phyloP scores from a whole-genome alignment of 805 yeast species.

The Lipomyces kockii region DNA sequence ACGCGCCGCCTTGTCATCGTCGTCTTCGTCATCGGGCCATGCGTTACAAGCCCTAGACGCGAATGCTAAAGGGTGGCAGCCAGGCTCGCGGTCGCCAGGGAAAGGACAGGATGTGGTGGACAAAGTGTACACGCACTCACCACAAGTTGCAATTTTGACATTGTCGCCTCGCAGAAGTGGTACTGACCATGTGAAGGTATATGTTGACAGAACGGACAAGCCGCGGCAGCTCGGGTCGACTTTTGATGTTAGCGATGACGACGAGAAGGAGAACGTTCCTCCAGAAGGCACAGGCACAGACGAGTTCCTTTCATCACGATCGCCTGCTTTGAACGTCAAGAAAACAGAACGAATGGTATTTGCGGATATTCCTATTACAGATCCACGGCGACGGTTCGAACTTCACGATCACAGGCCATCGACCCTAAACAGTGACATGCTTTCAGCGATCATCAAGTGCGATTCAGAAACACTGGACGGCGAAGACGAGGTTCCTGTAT shows the following conservation, averaged over 20 bases:
- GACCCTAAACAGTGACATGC: neutral
- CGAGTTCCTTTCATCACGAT: neutral
- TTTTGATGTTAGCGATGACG: slow-evolving; percentile 6
- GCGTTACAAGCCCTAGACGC: slow-evolving; percentile 19
- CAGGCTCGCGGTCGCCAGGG: slow-evolving; percentile 1
- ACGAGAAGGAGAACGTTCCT: slow-evolving; percentile 22
- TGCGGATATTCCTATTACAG: slow-evolving; percentile 18
- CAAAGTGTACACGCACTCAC: neutral
- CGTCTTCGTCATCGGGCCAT: slow-evolving; percentile 4
- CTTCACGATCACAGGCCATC: neutral
- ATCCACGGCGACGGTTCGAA: slow-evolving; percentile 28
- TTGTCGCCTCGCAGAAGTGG: slow-evolving; percentile 4
- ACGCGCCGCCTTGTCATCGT: neutral
- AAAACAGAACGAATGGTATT: slow-evolving; percentile 13
- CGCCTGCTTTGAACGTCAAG: neutral
- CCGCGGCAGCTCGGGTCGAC: neutral
- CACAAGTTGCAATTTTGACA: neutral
- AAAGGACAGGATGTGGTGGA: neutral
- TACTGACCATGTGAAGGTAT: slow-evolving; percentile 4
- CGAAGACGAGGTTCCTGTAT: slow-evolving; percentile 11
- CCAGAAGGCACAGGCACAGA: slow-evolving; percentile 4
- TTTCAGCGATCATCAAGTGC: neutral
- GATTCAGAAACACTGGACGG: slow-evolving; percentile 7
- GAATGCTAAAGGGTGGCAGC: slow-evolving; percentile 9
- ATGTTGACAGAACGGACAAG: slow-evolving; percentile 7